Percentiles rank a stretch among this genome's conserved stretches.
phyloP scores from a whole-genome alignment of 2,329 filamentous ascomycete species.

The Hypoxylon sp. region DNA sequence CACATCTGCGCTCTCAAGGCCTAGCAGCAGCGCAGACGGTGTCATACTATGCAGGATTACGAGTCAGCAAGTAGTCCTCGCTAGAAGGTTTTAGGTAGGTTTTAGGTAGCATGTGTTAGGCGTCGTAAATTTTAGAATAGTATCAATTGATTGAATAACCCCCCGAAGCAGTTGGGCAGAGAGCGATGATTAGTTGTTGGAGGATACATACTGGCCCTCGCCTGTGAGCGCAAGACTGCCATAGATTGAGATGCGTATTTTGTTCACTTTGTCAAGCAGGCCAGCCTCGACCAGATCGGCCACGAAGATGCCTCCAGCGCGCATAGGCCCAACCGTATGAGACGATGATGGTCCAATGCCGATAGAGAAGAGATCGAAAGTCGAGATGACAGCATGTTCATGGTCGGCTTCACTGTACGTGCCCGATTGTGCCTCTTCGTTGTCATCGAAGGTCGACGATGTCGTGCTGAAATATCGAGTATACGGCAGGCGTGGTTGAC shows the following conservation, averaged over 20 bases:
- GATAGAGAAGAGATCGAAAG: constrained; percentile 67
- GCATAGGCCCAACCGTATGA: constrained; percentile 68
- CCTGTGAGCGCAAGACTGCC: constrained; percentile 67
- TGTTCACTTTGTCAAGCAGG: constrained; percentile 62
- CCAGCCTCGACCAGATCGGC: constrained; percentile 63
- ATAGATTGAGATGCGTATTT: constrained; percentile 65
- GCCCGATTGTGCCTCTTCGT: constrained; percentile 56
- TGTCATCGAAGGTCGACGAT: constrained; percentile 39
- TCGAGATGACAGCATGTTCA: constrained; percentile 67
- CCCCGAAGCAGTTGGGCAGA: not conserved
- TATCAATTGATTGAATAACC: not conserved
- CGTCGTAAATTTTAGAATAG: not conserved
- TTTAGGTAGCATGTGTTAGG: not conserved
- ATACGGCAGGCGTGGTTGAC: constrained; percentile 24
- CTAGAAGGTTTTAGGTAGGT: not conserved
- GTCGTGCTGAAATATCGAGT: constrained; percentile 46
- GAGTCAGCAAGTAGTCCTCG: constrained; percentile 18
- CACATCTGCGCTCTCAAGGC: constrained; percentile 65
- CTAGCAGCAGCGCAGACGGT: constrained; percentile 64
- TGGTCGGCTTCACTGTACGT: constrained; percentile 66
- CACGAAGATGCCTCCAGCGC: constrained; percentile 67
- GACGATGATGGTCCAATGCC: constrained; percentile 68
- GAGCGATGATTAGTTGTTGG: not conserved
- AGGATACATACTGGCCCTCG: constrained; percentile 58
- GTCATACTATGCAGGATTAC: constrained; percentile 58